These are phyloP conservation scores for Cladosporium sp. DNA, from an alignment of 2,329 filamentous ascomycete genomes.

Conservation along the genomic window DNA sequence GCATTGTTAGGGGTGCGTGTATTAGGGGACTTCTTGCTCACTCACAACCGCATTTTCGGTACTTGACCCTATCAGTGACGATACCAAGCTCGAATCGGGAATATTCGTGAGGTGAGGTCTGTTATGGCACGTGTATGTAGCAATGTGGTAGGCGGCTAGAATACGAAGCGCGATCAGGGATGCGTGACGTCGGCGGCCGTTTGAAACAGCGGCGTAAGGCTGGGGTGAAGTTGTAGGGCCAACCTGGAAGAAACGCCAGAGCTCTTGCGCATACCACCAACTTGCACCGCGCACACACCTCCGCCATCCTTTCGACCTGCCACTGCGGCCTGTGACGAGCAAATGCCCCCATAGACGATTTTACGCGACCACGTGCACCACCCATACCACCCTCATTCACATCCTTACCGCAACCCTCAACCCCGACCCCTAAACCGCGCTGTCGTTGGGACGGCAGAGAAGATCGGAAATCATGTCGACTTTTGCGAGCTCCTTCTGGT, in stretches of 20 bases:
- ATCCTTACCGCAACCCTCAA: neutral
- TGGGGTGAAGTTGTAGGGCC: conserved; percentile 4
- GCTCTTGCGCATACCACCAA: conserved; percentile 6
- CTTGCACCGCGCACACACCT: neutral
- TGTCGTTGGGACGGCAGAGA: neutral
- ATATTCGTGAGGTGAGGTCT: neutral
- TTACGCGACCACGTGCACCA: conserved; percentile 11
- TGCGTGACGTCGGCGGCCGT: conserved; percentile 4
- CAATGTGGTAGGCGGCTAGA: neutral
- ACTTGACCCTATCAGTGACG: neutral
- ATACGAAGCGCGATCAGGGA: conserved; percentile 1
- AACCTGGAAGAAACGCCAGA: neutral
- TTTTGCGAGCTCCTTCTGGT: conserved; percentile 98
- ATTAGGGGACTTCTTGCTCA: neutral
- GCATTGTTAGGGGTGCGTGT: neutral
- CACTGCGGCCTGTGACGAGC: conserved; percentile 13
- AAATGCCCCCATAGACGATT: conserved; percentile 15
- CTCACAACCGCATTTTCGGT: conserved; percentile 16
- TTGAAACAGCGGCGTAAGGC: neutral
- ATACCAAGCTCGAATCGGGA: neutral
- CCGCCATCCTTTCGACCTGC: neutral
- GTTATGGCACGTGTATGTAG: neutral
- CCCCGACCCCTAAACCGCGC: conserved; percentile 8
- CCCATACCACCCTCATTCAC: neutral
- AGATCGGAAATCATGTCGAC: conserved; percentile 65